These are phyloP conservation scores for Sodiomyces alkalinus DNA, from an alignment of 2,329 filamentous ascomycete species.

Conservation along the genomic window DNA sequence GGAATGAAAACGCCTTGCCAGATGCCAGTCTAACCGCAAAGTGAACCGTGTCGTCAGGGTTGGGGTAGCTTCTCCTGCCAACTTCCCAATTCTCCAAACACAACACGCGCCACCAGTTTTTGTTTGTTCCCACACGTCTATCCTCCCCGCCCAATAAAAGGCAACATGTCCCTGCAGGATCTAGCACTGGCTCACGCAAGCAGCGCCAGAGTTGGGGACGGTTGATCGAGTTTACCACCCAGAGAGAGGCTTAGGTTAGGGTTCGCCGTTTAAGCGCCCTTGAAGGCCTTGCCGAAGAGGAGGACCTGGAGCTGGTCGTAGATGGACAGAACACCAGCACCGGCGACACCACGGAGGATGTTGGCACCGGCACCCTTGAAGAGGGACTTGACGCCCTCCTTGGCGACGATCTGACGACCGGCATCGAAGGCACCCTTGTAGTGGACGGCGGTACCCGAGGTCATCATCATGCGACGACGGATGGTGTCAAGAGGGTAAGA, in stretches of 20 bases:
- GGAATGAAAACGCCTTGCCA: slow-evolving; percentile 28
- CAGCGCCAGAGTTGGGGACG: too few species aligned
- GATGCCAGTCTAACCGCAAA: slow-evolving; percentile 32
- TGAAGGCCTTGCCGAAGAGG: slow-evolving; percentile 99
- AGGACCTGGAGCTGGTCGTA: slow-evolving; percentile 99
- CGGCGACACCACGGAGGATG: slow-evolving; percentile 99
- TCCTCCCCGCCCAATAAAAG: too few species aligned
- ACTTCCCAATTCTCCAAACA: too few species aligned
- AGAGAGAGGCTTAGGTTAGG: too few species aligned
- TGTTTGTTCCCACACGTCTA: slow-evolving; percentile 13
- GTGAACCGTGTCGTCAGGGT: slow-evolving; percentile 18
- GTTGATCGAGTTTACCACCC: too few species aligned
- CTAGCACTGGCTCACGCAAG: too few species aligned
- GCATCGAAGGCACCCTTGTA: slow-evolving; percentile 96
- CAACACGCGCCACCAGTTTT: slow-evolving; percentile 19
- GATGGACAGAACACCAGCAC: slow-evolving; percentile 99
- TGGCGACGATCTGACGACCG: slow-evolving; percentile 89
- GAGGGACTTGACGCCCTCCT: slow-evolving; percentile 95
- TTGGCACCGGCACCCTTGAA: slow-evolving; percentile 99
- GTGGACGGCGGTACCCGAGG: slow-evolving; percentile 93
- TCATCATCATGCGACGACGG: slow-evolving; percentile 99
- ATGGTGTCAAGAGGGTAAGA: slow-evolving; percentile 99
- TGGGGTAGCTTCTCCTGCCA: slow-evolving; percentile 29
- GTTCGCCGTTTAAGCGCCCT: too few species aligned
- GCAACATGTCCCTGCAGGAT: too few species aligned